phyloP scores from a whole-genome alignment of 1,284 basidiomycete species.

The Leccinum subrobustum region DNA sequence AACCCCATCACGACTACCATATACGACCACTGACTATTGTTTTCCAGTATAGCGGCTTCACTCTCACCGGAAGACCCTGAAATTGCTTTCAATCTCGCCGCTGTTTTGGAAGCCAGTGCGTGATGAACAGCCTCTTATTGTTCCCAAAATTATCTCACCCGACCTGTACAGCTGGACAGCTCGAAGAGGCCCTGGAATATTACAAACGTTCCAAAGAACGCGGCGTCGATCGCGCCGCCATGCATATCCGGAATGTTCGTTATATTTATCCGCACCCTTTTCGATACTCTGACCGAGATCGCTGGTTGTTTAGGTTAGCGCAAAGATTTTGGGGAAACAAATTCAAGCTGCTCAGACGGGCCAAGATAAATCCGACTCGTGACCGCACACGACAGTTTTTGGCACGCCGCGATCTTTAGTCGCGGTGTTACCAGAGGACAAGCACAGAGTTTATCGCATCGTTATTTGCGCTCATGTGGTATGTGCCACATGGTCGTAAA shows the following conservation, averaged over 20 bases:
- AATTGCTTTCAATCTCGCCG: slow-evolving; percentile 92
- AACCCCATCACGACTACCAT: slow-evolving; percentile 21
- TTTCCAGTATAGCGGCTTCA: slow-evolving; percentile 75
- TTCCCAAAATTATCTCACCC: slow-evolving; percentile 32
- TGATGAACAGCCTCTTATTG: slow-evolving; percentile 35
- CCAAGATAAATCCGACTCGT: slow-evolving; percentile 32
- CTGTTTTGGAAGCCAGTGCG: slow-evolving; percentile 86
- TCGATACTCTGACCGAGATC: slow-evolving; percentile 13
- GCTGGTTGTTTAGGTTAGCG: slow-evolving; percentile 58
- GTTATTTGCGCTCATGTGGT: slow-evolving; percentile 8
- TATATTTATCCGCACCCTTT: slow-evolving; percentile 12
- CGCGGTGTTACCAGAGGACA: slow-evolving; percentile 11
- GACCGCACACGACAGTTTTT: slow-evolving; percentile 11
- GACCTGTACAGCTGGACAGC: slow-evolving; percentile 58
- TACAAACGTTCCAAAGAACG: slow-evolving; percentile 77
- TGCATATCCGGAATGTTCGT: slow-evolving; percentile 82
- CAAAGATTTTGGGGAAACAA: slow-evolving; percentile 74
- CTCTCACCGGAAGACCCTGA: slow-evolving; percentile 92
- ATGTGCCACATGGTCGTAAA: slow-evolving; percentile 14
- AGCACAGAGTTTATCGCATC: slow-evolving; percentile 19
- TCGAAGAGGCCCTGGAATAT: slow-evolving; percentile 79
- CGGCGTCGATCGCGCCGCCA: slow-evolving; percentile 83
- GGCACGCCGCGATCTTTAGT: slow-evolving; percentile 3
- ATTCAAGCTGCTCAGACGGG: slow-evolving; percentile 45
- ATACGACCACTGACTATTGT: slow-evolving; percentile 31